Evolutionary conservation across 371 early-diverging fungal species (phyloP), one percentile per base, ranked within the genome.

Genomic region (Choanephora cucurbitarum): DNA sequence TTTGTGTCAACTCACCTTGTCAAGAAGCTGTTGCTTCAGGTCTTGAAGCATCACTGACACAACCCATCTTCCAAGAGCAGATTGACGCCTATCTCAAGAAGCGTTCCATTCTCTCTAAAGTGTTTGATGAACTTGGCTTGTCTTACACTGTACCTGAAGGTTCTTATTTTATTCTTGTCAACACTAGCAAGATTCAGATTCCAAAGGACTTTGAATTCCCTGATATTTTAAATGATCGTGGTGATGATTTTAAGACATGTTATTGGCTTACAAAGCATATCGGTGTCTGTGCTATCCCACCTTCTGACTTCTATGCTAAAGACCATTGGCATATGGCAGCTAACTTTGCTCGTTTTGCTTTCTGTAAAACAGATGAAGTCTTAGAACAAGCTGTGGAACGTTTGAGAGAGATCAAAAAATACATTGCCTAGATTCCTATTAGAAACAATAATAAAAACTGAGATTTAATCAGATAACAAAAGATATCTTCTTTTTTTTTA

Each of bases 251-350:
- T 72, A 82, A 90, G 55, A 84, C 91, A 49, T 93, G 92, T 64
- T 89, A 91, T 67, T 94, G 89, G 85, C 64, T 97, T 47, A 90
- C 94, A 21, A 91, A 87, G 64, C 91, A 93, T 60, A 90, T 91
- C 57, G 95, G 95, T 21, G 94, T 97, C 1, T 89, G 91, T 9
- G 89, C 93, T 24, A 97, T 97, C 62, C 98, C 98, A 33, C 92
- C 94, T 2, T 84, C 90, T 31, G 92, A 93, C 68, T 97, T 97
- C 60, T 96, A 95, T 66, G 84, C 82, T 34, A 77, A 77, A 48
- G 85, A 82, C 8, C 86, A 92, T 60, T 83, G 82, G 64, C 63
- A 69, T 9, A 62, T 93, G 42, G 94, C 92, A 3, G 83, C 85
- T 33, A 67, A 92, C 58, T 89, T 84, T 64, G 90, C 91, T 15